These are phyloP conservation scores for Kazachstania psychrophila DNA, from an alignment of 805 yeast species.

Conservation along the genomic window DNA sequence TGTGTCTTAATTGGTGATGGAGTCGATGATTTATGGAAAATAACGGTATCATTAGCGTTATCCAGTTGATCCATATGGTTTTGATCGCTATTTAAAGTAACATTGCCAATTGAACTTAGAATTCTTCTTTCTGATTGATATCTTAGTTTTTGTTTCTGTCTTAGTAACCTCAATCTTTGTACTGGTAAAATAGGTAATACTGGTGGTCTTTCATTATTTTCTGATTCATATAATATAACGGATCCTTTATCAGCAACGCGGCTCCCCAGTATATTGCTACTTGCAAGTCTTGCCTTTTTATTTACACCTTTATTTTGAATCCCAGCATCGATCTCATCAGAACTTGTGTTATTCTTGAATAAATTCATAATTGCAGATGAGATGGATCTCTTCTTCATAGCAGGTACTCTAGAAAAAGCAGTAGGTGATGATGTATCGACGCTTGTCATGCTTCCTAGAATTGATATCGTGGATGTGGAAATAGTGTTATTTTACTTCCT, in stretches of 20 bases:
- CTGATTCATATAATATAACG: constrained; percentile 6
- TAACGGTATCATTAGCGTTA: constrained; percentile 4
- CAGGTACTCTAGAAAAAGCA: background rate
- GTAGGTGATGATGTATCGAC: background rate
- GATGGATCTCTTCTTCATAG: constrained; percentile 17
- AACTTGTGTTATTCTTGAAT: constrained; percentile 7
- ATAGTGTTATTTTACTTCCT: too few species aligned
- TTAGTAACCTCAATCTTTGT: constrained; percentile 23
- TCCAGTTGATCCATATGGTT: background rate
- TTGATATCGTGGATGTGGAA: too few species aligned
- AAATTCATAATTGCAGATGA: constrained; percentile 22
- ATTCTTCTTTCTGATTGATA: constrained; percentile 1
- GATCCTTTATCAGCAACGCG: background rate
- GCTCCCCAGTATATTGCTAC: background rate
- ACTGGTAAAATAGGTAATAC: constrained; percentile 26
- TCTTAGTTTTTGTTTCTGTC: constrained; percentile 22
- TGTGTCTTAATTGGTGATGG: constrained; percentile 18
- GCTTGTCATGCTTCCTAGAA: too few species aligned
- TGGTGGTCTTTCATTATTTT: constrained; percentile 20
- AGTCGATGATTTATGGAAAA: constrained; percentile 14
- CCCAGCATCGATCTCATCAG: background rate
- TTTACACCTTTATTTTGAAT: too few species aligned
- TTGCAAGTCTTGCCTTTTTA: too few species aligned
- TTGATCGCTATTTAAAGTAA: background rate
- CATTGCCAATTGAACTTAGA: too few species aligned